phyloP scores from a whole-genome alignment of 106 monocot species.

The Dactylorhiza incarnata region DNA sequence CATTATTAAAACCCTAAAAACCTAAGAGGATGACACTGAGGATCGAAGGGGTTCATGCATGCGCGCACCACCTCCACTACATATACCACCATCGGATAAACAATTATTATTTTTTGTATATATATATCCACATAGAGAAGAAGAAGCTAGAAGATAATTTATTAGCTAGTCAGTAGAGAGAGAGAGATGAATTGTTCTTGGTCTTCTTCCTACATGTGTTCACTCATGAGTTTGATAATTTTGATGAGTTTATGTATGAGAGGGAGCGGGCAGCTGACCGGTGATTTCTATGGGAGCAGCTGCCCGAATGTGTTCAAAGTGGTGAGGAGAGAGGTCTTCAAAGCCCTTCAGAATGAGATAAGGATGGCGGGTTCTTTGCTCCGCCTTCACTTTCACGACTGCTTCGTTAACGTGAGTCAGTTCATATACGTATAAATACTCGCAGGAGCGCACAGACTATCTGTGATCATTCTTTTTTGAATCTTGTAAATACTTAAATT shows the following conservation, averaged over 20 bases:
- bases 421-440: no score
- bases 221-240: background rate
- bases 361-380: conserved; percentile 69
- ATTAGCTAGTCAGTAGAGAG: background rate
- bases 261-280: conserved; percentile 20
- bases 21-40: background rate
- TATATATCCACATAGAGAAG: background rate
- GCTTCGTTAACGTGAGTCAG: conserved; percentile 70
- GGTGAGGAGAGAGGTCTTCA: conserved; percentile 24
- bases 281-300: conserved; percentile 37
- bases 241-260: background rate
- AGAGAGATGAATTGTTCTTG: background rate
- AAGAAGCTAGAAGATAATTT: no score
- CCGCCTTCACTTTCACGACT: conserved; percentile 72
- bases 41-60: background rate
- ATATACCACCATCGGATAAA: background rate
- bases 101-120: background rate
- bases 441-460: no score
- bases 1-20: background rate
- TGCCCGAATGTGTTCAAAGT: conserved; percentile 43
- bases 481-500: background rate
- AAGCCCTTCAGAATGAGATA: conserved; percentile 44
- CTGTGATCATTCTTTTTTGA: background rate
- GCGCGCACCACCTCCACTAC: background rate
- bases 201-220: background rate